Conservation (phyloP, 306 rosid genomes). For the Lathyrus oleraceus region DNA sequence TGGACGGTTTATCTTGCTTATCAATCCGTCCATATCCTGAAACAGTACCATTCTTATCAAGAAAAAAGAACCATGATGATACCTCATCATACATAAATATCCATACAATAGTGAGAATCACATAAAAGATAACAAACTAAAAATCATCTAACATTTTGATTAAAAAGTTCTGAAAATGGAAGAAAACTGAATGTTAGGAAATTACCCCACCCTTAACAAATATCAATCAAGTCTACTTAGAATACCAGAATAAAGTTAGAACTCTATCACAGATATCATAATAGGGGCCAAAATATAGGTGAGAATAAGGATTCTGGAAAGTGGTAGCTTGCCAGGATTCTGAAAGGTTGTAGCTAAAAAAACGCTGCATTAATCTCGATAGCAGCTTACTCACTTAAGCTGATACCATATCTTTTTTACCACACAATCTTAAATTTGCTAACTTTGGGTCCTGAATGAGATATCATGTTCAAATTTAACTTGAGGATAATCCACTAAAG, state of each 20-base stretch:
- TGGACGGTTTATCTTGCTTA: constrained; percentile 94
- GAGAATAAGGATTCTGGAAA: not conserved
- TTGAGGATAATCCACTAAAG: not conserved
- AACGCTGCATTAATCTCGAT: not conserved
- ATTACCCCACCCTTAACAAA: constrained; percentile 3
- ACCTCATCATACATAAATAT: constrained; percentile 5
- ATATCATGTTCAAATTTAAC: constrained; percentile 11
- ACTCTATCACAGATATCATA: constrained; percentile 15
- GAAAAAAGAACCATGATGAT: not conserved
- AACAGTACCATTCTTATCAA: constrained; percentile 35
- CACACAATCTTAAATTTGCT: not conserved
- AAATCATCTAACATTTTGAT: constrained; percentile 4
- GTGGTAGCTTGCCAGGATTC: not conserved
- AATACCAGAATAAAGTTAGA: constrained; percentile 2
- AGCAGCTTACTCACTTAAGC: not conserved
- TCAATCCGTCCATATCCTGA: constrained; percentile 99
- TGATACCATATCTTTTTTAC: not conserved
- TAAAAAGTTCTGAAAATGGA: not conserved
- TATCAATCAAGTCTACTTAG: constrained; percentile 8
- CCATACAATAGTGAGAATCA: not conserved
- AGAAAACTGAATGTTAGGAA: not conserved
- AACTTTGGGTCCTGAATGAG: constrained; percentile 10
- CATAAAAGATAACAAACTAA: constrained; percentile 12
- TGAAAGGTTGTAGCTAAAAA: not conserved
- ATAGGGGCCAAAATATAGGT: not conserved